A percentile compares a stretch with the other conserved stretches of the same genome.
phyloP scores from a whole-genome alignment of 2,329 filamentous ascomycete species.

The Pseudocercospora crystallina region DNA sequence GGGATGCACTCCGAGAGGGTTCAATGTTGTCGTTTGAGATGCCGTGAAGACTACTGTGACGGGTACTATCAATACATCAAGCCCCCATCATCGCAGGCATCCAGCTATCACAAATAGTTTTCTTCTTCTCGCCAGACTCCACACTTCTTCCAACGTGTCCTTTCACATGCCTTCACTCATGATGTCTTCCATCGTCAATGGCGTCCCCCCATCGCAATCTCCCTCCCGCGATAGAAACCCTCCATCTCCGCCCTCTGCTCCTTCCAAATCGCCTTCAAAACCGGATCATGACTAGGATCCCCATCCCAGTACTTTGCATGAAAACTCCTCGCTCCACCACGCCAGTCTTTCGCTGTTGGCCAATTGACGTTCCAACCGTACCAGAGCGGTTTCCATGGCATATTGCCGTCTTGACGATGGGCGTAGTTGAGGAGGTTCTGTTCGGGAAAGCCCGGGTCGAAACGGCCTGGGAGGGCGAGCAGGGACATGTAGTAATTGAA shows the following conservation, averaged over 20 bases:
- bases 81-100: too few species aligned
- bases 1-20: too few species aligned
- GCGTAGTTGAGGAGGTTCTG: constrained; percentile 44
- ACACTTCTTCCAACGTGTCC: not conserved
- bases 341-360: constrained; percentile 39
- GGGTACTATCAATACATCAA: too few species aligned
- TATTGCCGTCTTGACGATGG: constrained; percentile 39
- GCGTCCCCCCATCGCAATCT: constrained; percentile 5
- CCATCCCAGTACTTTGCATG: constrained; percentile 45
- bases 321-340: constrained; percentile 37
- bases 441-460: constrained; percentile 37
- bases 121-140: not conserved
- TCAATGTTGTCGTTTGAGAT: too few species aligned
- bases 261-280: constrained; percentile 37
- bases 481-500: constrained; percentile 41
- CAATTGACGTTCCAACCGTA: constrained; percentile 43
- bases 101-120: too few species aligned
- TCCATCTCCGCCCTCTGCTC: constrained; percentile 40
- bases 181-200: not conserved
- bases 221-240: constrained; percentile 35
- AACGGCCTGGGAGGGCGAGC: constrained; percentile 33
- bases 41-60: too few species aligned
- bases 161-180: not conserved
- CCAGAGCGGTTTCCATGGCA: constrained; percentile 43
- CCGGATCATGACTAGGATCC: constrained; percentile 36